Conservation (phyloP, 805 yeast genomes). For the Saccharomycopsis guyanensis region DNA sequence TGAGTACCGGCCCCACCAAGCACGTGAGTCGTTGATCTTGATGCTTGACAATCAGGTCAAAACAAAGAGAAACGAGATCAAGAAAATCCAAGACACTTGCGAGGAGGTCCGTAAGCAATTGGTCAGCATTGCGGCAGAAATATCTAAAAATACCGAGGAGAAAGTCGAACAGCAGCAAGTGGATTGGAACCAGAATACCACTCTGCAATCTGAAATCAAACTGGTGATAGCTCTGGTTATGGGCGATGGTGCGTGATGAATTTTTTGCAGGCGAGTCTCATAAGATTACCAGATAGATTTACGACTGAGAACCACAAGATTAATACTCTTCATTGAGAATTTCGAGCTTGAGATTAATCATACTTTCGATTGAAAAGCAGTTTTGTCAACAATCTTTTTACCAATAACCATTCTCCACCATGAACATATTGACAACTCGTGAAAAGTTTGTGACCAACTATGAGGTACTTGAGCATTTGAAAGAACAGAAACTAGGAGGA, state of each 20-base stretch:
- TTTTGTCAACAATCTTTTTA: background rate
- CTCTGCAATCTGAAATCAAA: background rate
- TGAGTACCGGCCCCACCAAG: constrained; percentile 92
- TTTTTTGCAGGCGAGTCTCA: too few species aligned
- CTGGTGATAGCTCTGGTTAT: background rate
- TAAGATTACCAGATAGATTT: too few species aligned
- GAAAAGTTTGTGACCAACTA: constrained; percentile 56
- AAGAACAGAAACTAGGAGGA: constrained; percentile 21
- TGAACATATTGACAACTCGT: constrained; percentile 41
- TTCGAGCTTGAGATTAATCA: too few species aligned
- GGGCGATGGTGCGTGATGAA: too few species aligned
- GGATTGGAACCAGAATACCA: background rate
- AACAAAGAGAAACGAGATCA: constrained; percentile 48
- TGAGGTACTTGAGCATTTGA: constrained; percentile 54
- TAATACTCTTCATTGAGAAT: too few species aligned
- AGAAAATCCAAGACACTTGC: constrained; percentile 20
- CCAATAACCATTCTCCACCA: background rate
- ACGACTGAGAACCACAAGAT: too few species aligned
- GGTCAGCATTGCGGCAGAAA: constrained; percentile 5
- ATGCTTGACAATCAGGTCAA: constrained; percentile 65
- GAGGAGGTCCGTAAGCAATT: constrained; percentile 9
- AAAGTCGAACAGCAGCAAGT: background rate
- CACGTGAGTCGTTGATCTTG: constrained; percentile 80
- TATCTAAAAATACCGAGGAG: background rate
- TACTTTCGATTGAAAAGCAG: too few species aligned